Percentiles rank a stretch among this genome's conserved stretches.
phyloP scores from a whole-genome alignment of 1,284 basidiomycete genomes.

The Inonotus hispidus region DNA sequence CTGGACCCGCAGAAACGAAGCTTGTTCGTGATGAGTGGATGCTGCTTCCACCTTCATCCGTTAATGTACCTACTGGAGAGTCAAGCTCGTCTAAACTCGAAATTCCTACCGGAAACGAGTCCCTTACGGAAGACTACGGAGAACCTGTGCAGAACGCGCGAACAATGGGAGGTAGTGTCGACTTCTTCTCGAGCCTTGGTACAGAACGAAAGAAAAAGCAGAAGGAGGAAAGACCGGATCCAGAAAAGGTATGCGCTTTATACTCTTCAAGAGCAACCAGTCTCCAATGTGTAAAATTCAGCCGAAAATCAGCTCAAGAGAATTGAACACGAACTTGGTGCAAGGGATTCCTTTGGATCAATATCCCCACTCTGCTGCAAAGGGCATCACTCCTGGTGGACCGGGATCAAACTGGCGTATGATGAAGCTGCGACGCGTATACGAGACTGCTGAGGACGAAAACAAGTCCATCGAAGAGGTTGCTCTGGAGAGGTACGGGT shows the following conservation, averaged over 20 bases:
- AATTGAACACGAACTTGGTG: constrained; percentile 76
- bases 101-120: constrained; percentile 37
- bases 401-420: constrained; percentile 96
- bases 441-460: constrained; percentile 88
- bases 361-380: constrained; percentile 46
- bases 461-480: constrained; percentile 72
- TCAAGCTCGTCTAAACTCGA: constrained; percentile 22
- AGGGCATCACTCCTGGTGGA: constrained; percentile 69
- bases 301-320: constrained; percentile 62
- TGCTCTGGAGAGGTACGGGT: constrained; percentile 84
- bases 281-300: constrained; percentile 26
- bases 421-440: constrained; percentile 90
- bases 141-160: constrained; percentile 46
- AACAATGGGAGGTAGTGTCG: constrained; percentile 50
- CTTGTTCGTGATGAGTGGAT: constrained; percentile 87
- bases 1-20: constrained; percentile 39
- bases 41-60: constrained; percentile 47
- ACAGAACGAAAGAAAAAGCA: constrained; percentile 68
- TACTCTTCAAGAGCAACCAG: not conserved
- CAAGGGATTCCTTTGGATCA: constrained; percentile 55
- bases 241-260: constrained; percentile 51
- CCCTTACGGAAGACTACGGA: constrained; percentile 68
- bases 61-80: constrained; percentile 25
- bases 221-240: constrained; percentile 58
- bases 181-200: constrained; percentile 85